phyloP scores from a whole-genome alignment of 495 filamentous ascomycete species.

The Penicillium mononematosum region DNA sequence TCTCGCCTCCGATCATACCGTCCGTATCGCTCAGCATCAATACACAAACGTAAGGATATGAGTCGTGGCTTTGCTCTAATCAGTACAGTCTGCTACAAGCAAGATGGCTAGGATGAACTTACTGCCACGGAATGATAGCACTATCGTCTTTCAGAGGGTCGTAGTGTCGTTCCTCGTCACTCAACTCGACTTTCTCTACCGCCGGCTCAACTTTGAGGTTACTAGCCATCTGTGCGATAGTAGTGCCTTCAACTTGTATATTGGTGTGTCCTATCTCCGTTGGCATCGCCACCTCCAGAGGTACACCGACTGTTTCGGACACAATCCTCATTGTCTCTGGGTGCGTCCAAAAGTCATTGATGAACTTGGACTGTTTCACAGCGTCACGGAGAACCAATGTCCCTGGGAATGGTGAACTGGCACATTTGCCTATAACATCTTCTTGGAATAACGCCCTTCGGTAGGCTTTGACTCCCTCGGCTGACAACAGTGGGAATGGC shows the following conservation, averaged over 20 bases:
- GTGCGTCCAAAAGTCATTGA: constrained; percentile 31
- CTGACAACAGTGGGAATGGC: constrained; percentile 23
- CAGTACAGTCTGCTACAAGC: neutral
- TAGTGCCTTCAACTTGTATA: constrained; percentile 27
- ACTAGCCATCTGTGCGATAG: constrained; percentile 21
- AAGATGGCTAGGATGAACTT: constrained; percentile 9
- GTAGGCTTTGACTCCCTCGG: constrained; percentile 23
- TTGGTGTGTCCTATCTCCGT: constrained; percentile 39
- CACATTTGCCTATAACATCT: constrained; percentile 21
- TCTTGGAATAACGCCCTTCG: constrained; percentile 20
- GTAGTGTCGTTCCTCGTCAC: constrained; percentile 12
- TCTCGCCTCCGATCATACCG: constrained; percentile 37
- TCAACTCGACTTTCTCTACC: constrained; percentile 13
- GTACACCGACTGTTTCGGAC: constrained; percentile 27
- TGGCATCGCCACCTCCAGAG: constrained; percentile 30
- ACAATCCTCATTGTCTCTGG: constrained; percentile 31
- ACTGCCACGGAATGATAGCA: constrained; percentile 37
- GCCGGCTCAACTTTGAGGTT: constrained; percentile 26
- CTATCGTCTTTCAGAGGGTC: constrained; percentile 22
- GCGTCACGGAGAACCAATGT: constrained; percentile 34
- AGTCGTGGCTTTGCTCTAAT: constrained; percentile 24
- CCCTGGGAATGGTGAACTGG: constrained; percentile 16
- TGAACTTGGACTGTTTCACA: constrained; percentile 30
- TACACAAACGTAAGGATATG: constrained; percentile 38
- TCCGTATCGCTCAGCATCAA: constrained; percentile 36